Base-by-base conservation (phyloP, 1,284 basidiomycete genomes). In the Pseudozyma hubeiensis region DNA sequence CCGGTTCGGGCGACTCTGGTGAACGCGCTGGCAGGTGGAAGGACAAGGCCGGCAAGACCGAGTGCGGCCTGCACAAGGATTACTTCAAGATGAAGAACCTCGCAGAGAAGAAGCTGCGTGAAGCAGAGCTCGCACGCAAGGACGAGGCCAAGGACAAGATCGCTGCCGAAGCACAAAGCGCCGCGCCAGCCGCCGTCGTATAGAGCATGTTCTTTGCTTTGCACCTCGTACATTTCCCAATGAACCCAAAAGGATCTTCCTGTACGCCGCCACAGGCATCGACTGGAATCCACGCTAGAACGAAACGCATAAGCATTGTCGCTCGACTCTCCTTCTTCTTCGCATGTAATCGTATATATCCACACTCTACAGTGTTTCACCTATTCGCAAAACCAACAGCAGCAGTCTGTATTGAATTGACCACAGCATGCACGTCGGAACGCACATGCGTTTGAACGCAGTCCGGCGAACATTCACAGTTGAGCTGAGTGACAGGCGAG, bases 11-110 rank as follows among this genome's bases (percentile, higher is more conserved):
- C 41, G 83, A 81, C 13, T 53, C 61, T 14, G 91, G 94, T 77
- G 96, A 99, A 86, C 89, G 96, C 41, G 90, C 91, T 1, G 96
- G 96, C 5, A 87, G 96, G 60, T 99, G 96, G 96, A 91, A 91
- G 43, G 93, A 92, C 24, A 91, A 90, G 85, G 81, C 78, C 40
- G 90, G 91, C 67, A 98, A 98, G 89, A 93, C 93, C 2, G 96
- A 98, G 85, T 99, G 96, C 84, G 96, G 96, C 4, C 85, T 99
- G 76, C 96, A 99, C 77, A 78, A 81, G 59, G 81, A 83, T 60
- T 83, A 81, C 71, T 81, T 81, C 69, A 80, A 81, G 65, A 78
- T 81, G 68, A 81, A 79, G 66, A 75, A 76, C 50, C 46, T 80
- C 14, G 78, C 78, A 13, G 79, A 81, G 53, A 81, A 81, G 71